Percentiles rank a stretch among this genome's conserved stretches.
Conservation (phyloP, 345 rosid species). For the Heritiera fomes region DNA sequence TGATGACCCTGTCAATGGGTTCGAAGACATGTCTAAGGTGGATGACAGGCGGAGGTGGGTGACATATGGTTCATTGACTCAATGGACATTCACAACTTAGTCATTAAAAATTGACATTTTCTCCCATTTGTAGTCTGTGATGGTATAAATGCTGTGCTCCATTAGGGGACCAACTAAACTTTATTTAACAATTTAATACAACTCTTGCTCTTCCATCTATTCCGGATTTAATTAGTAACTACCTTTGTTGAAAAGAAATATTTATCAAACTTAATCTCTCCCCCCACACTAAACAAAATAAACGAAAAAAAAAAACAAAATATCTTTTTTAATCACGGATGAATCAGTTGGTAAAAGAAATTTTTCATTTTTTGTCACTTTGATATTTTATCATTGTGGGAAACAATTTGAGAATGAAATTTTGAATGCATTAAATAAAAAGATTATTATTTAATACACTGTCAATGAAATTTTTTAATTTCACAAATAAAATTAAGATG, state of each 20-base stretch:
- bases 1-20: neutral
- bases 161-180: neutral
- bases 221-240: neutral
- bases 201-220: neutral
- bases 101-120: conserved; percentile 30
- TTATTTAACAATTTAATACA: neutral
- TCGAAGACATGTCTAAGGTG: conserved; percentile 26
- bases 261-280: no score
- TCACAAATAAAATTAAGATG: no score
- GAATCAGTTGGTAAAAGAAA: neutral
- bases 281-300: neutral
- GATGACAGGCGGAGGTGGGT: conserved; percentile 47
- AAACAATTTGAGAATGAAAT: no score
- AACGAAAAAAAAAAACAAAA: neutral
- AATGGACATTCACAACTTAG: conserved; percentile 16
- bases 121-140: neutral
- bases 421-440: no score
- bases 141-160: neutral
- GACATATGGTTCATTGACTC: conserved; percentile 28
- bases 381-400: no score
- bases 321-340: neutral
- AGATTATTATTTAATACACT: no score
- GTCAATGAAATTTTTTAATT: no score
- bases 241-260: neutral
- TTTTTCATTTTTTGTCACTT: no score